Conservation (phyloP, 2,329 filamentous ascomycete species). For the Sporothrix pallida region DNA sequence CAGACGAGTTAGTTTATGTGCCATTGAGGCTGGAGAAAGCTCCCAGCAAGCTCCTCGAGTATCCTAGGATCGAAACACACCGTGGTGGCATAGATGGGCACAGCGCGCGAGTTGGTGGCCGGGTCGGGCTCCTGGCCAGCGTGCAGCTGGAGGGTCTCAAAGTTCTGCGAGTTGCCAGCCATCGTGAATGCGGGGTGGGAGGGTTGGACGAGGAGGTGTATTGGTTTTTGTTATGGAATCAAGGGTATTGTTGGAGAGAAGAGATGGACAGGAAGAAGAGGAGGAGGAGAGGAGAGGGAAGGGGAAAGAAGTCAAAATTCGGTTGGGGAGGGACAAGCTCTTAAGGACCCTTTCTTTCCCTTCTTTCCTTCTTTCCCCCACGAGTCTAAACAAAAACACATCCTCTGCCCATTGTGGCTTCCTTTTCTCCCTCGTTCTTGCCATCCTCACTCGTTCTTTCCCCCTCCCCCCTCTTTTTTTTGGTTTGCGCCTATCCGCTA, state of each 20-base stretch:
- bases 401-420: constrained; percentile 29
- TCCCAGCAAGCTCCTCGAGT: background rate
- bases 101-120: constrained; percentile 83
- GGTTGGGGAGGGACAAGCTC: constrained; percentile 24
- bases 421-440: constrained; percentile 2
- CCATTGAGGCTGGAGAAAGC: constrained; percentile 32
- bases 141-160: constrained; percentile 86
- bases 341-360: constrained; percentile 12
- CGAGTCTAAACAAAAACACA: constrained; percentile 24
- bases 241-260: background rate
- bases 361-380: background rate
- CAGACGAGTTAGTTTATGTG: constrained; percentile 20
- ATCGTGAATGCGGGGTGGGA: constrained; percentile 42
- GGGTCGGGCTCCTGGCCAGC: constrained; percentile 82
- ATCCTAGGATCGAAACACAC: constrained; percentile 50
- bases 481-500: background rate
- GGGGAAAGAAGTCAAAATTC: background rate
- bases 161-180: constrained; percentile 63
- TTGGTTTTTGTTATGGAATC: constrained; percentile 1
- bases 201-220: constrained; percentile 2
- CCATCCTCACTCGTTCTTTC: constrained; percentile 1
- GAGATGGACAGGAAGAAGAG: background rate
- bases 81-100: constrained; percentile 95
- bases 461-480: background rate
- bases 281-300: background rate